Conservation (phyloP, 257 asterid genomes). For the Solanum tarapatanum region DNA sequence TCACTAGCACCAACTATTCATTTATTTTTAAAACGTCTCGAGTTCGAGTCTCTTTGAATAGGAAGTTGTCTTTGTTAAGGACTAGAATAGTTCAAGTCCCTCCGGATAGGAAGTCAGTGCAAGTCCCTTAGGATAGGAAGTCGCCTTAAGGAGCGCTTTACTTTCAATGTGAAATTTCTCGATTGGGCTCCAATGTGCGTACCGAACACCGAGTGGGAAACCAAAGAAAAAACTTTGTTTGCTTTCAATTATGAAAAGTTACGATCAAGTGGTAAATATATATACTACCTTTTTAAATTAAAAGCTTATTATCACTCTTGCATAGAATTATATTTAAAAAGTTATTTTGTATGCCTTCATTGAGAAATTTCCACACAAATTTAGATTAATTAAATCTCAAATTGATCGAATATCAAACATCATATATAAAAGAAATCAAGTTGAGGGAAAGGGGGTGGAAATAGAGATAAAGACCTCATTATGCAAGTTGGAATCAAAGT, state of each 20-base stretch:
- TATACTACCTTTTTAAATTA: no score
- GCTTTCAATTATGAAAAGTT: background rate
- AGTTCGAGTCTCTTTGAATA: background rate
- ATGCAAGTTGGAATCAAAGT: background rate
- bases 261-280: background rate
- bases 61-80: background rate
- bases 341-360: background rate
- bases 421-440: background rate
- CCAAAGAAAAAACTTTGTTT: no score
- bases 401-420: background rate
- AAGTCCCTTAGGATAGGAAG: no score
- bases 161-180: no score
- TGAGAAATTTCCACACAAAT: background rate
- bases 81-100: no score
- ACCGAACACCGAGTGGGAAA: no score
- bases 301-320: background rate
- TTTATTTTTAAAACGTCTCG: background rate
- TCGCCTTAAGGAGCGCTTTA: background rate
- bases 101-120: background rate
- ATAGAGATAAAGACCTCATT: background rate
- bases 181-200: accelerated
- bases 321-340: no score
- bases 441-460: background rate
- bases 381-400: background rate
- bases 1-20: background rate